Conservation (phyloP, 2,329 filamentous ascomycete genomes). For the Balansia obtecta region DNA sequence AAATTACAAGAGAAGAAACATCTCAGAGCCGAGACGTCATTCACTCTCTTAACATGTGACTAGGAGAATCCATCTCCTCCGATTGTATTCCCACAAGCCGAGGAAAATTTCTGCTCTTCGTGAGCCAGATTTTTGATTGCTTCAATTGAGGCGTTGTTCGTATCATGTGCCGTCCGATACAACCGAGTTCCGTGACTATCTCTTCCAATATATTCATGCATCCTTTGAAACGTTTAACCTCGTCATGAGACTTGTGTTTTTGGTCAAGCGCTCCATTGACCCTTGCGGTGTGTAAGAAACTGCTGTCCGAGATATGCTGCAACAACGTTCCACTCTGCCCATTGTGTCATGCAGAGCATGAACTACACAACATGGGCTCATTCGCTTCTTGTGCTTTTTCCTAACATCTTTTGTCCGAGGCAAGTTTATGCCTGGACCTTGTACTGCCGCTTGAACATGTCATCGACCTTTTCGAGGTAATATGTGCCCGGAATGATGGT, state of each 20-base stretch:
- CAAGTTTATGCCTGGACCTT: conserved; percentile 53
- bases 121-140: not conserved
- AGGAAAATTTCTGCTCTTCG: not conserved
- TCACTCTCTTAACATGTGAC: conserved; percentile 3
- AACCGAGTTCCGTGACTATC: conserved; percentile 6
- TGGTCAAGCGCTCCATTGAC: not conserved
- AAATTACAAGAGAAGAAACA: not conserved
- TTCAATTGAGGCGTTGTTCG: conserved; percentile 6
- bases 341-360: conserved; percentile 1
- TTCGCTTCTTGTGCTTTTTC: not conserved
- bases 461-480: conserved; percentile 70
- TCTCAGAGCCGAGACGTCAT: not conserved
- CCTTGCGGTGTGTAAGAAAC: not conserved
- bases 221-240: conserved; percentile 7
- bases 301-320: conserved; percentile 4
- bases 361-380: conserved; percentile 5
- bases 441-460: conserved; percentile 78
- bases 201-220: conserved; percentile 5
- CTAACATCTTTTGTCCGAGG: not conserved
- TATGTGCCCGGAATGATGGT: conserved; percentile 57
- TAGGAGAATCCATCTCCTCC: not conserved
- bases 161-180: conserved; percentile 1
- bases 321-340: not conserved
- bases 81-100: conserved; percentile 4
- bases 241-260: conserved; percentile 4